Base-by-base conservation (phyloP, 2,329 filamentous ascomycete species). In the Fusarium succisae region DNA sequence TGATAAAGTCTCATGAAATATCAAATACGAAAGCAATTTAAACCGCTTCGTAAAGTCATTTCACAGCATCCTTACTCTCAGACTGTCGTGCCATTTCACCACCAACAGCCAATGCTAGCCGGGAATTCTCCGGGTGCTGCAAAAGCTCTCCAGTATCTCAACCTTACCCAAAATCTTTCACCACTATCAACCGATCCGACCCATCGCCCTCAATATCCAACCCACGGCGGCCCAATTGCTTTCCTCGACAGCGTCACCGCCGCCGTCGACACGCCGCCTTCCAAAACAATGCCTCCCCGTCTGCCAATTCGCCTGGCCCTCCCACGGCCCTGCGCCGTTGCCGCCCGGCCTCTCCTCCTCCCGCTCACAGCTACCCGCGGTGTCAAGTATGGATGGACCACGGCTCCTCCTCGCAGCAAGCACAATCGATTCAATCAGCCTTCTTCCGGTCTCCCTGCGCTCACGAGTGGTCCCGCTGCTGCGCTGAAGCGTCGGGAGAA, bases 311-410 rank as follows among this genome's bases (percentile, higher is more conserved):
- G 83, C 78, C 80, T 86, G 81, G 85, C 84, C 69, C 80, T 83
- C 77, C 81, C 83, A 74, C 78, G 82, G 80, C 80, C 81, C 80
- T 73, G 77, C 63, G 76, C 79, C 75, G 72, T 75, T 54, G 70
- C 77, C 67, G 73, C 80, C 76, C 79, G 78, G 72, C 82, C 82
- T 73, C 81, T 83, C 61, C 82, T 87, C 70, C 83, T 88, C 76
- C 84, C 86, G 55, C 83, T 83, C 61, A 86, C 83, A 39, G 78
- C 84, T 66, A 81, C 79, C 70, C 87, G 87, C 79, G 84, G 86
- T 79, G 85, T 90, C 78, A 87, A 89, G 72, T 87, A 89, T 79
- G 90, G 90, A 78, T 92, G 90, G 90, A 86, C 85, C 63, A 92
- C 90, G 6, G 84, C 86, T 65, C 83, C 87, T 62, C 78, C 82